Evolutionary conservation across 2,329 filamentous ascomycete genomes (phyloP).

Genomic region (Dissoconium aciculare): DNA sequence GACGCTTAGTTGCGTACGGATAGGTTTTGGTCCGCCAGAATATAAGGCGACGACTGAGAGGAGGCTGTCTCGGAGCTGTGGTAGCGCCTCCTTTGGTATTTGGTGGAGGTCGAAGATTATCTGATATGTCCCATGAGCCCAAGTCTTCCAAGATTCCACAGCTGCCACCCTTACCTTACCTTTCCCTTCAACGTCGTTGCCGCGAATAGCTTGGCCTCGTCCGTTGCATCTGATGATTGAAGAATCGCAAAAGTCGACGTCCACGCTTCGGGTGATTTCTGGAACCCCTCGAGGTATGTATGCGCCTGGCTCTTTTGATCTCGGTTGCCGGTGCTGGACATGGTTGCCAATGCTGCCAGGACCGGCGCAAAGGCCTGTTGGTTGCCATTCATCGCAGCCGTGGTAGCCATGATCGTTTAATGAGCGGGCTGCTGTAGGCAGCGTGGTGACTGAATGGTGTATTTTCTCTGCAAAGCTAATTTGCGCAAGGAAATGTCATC

Average conservation of each 20-base stretch:
- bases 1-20: slow-evolving; percentile 79
- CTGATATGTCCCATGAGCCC: slow-evolving; percentile 34
- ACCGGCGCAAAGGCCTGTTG: slow-evolving; percentile 69
- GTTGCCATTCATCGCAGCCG: slow-evolving; percentile 34
- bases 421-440: slow-evolving; percentile 1
- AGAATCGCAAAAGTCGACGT: slow-evolving; percentile 72
- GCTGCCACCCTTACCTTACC: slow-evolving; percentile 38
- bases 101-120: slow-evolving; percentile 94
- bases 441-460: background rate
- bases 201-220: slow-evolving; percentile 84
- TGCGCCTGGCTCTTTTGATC: slow-evolving; percentile 80
- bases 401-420: slow-evolving; percentile 18
- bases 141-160: background rate
- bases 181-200: slow-evolving; percentile 97
- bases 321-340: slow-evolving; percentile 69
- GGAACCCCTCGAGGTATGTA: slow-evolving; percentile 81
- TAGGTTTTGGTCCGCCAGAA: slow-evolving; percentile 61
- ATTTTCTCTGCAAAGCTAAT: too few species aligned
- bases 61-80: slow-evolving; percentile 68
- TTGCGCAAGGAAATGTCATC: background rate
- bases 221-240: slow-evolving; percentile 57
- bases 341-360: slow-evolving; percentile 74
- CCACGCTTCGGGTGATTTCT: slow-evolving; percentile 96
- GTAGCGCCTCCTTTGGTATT: slow-evolving; percentile 59
- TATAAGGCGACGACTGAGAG: slow-evolving; percentile 68